Base-by-base conservation (phyloP, 2,329 filamentous ascomycete species). In the Cordyceps militaris region DNA sequence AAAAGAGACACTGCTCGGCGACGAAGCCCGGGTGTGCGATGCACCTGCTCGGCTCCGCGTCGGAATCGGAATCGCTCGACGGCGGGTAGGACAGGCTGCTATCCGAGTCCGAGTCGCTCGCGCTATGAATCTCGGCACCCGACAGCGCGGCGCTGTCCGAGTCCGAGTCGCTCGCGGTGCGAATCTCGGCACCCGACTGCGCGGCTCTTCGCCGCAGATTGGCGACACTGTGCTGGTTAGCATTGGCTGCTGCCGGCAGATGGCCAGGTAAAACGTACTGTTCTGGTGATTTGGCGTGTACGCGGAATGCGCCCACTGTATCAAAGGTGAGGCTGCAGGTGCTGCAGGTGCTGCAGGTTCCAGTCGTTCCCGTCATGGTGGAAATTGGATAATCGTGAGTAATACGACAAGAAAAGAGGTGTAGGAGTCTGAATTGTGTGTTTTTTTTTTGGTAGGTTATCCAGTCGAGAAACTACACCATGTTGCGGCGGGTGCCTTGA, bases 1-100 rank as follows among this genome's bases (percentile, higher is more conserved):
- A 78, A 60, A 78, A 77, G 2, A 77, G 63, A 56, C 74, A 77
- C 46, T 69, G 63, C 23, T 63, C 64, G 0, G 66, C 62, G 13
- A 59, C 56, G 57, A 70, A 73, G 28, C 46, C 43, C 4, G 59
- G 57, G n/a, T 42, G 21, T 2, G 32, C 21, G 8, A 28, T 34
- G n/a, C 16, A 30, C 26, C 26, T 32, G 38, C 52, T 36, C 9
- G 14, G 13, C 9, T 47, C 43, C 8, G 28, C 6, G 23, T 56
- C 44, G 23, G 44, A 24, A 13, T 56, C 43, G 43, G 53, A 48
- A 5, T 46, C 53, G 34, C 36, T 28, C 28, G 30, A 14, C n/a
- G 23, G 30, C 32, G 16, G 21, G 53, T 56, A 56, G 2, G 43
- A 19, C 2, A 16, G 30, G 36, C 53, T 56, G 53, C 44, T 50